phyloP scores from a whole-genome alignment of 257 asterid genomes.

The Solanum corneliomulleri region DNA sequence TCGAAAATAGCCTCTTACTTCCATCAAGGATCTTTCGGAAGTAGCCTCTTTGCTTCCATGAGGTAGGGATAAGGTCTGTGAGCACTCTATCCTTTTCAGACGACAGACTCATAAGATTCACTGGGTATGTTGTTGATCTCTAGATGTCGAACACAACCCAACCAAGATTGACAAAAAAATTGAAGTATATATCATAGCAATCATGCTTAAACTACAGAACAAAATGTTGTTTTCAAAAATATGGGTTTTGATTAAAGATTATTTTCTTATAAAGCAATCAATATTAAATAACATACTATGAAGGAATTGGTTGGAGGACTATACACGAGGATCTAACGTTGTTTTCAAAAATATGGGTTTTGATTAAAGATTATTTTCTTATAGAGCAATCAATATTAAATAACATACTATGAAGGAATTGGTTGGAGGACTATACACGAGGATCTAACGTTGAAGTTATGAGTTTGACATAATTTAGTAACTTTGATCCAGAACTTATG shows the following conservation, averaged over 20 bases:
- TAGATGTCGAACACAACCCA: neutral
- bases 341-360: neutral
- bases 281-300: neutral
- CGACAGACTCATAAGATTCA: neutral
- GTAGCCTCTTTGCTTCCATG: neutral
- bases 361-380: too few relatives aligned
- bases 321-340: neutral
- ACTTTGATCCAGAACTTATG: neutral
- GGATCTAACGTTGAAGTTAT: neutral
- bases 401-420: neutral
- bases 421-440: neutral
- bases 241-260: too few relatives aligned
- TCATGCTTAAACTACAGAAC: neutral
- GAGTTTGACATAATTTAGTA: neutral
- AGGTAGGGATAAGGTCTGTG: neutral
- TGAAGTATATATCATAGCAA: neutral
- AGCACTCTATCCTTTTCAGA: neutral
- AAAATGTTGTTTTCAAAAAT: neutral
- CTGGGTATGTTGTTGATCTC: neutral
- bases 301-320: neutral
- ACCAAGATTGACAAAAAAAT: neutral
- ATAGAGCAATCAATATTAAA: neutral
- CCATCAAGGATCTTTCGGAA: neutral
- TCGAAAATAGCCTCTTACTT: too few relatives aligned
- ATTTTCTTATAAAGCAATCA: neutral